Base-by-base conservation (phyloP, 345 rosid species). In the Arabis hirsuta region DNA sequence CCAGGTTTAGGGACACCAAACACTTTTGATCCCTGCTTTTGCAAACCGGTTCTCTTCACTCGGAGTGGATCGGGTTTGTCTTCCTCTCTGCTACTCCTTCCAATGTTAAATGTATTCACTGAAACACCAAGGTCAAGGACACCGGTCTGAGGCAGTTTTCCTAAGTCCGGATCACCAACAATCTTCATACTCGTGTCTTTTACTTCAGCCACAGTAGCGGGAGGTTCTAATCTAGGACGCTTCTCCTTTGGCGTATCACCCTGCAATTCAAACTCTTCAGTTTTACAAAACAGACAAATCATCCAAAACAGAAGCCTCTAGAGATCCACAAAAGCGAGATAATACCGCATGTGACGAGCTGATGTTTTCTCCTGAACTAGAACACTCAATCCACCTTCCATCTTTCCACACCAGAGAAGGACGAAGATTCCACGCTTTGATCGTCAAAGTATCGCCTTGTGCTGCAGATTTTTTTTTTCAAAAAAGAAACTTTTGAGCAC, bases 1-100 rank as follows among this genome's bases (percentile, higher is more conserved):
- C 99, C 98, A 65, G 98, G 99, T 78, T 90, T 92, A 43, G 99
- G 99, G 69, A 96, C 89, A 48, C 99, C 99, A 71, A 88, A 85
- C 63, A 83, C 88, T 77, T 82, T 82, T 19, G 99, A 83, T 71
- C 95, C 96, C 81, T 86, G 94, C 86, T 82, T 92, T 74, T 88
- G 96, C 77, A 87, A 78, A 41, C 95, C 97, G 55, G 90, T 84
- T 62, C 98, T 82, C 20, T 72, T 76, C 82, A 76, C 84, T 79
- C 90, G 84, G 48, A 76, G 86, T 22, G 81, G 73, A 64, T 79
- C 85, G 22, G 83, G 81, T 72, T 81, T 86, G 64, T 62, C 81
- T 69, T 73, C 91, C 55, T 78, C 82, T 78, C 71, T 80, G 39
- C 65, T 71, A 67, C 82, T 84, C 83, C 80, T 90, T 22, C 98